These are phyloP conservation scores for Solanum aculeatissimum DNA, from an alignment of 305 asterid species.

Conservation along the genomic window DNA sequence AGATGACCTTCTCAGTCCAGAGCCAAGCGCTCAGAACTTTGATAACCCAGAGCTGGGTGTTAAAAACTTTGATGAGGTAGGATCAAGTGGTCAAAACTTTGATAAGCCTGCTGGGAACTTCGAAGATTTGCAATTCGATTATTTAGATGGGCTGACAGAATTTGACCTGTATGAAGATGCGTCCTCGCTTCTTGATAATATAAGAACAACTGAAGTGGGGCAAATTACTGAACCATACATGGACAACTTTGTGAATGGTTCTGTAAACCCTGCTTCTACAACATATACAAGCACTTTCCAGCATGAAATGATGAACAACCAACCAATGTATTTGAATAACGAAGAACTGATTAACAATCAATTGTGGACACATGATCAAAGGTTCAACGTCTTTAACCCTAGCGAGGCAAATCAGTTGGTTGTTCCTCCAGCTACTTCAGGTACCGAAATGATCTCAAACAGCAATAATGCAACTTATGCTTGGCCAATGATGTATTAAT, in stretches of 20 bases:
- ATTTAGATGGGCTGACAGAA: slow-evolving; percentile 38
- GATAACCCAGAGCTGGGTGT: neutral
- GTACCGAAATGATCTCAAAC: slow-evolving; percentile 36
- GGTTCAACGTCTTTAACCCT: slow-evolving; percentile 18
- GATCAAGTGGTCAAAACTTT: neutral
- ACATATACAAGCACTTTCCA: slow-evolving; percentile 10
- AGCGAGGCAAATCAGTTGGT: slow-evolving; percentile 23
- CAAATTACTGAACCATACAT: slow-evolving; percentile 18
- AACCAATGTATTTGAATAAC: slow-evolving; percentile 16
- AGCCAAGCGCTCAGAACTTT: slow-evolving; percentile 9
- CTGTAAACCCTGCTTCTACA: slow-evolving; percentile 15
- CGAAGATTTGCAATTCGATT: slow-evolving; percentile 36
- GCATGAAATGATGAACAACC: slow-evolving; percentile 13
- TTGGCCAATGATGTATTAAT: slow-evolving; percentile 14
- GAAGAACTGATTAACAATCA: slow-evolving; percentile 20
- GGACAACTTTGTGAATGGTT: slow-evolving; percentile 19
- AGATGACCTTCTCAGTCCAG: slow-evolving; percentile 56
- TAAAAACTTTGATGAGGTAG: neutral
- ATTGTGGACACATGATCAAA: slow-evolving; percentile 47
- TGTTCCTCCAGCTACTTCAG: slow-evolving; percentile 39
- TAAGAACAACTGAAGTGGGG: slow-evolving; percentile 23
- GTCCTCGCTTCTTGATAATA: slow-evolving; percentile 21
- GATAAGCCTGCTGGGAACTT: slow-evolving; percentile 7
- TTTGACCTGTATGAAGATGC: slow-evolving; percentile 47
- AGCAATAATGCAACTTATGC: slow-evolving; percentile 9